These are phyloP conservation scores for Moricandia moricandioides DNA, from an alignment of 345 rosid species.

Conservation along the genomic window DNA sequence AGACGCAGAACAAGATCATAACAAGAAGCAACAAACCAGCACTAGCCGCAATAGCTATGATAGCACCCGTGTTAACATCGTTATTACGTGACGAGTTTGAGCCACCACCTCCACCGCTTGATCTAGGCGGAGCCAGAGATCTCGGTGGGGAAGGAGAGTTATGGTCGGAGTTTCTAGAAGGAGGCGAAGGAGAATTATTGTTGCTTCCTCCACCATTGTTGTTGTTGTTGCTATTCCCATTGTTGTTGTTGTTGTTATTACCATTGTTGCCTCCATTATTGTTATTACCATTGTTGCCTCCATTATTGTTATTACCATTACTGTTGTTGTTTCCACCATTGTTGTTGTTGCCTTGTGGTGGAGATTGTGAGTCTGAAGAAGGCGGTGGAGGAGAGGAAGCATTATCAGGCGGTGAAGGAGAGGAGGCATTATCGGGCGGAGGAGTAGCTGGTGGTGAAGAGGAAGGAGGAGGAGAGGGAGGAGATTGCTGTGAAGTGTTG, in stretches of 20 bases:
- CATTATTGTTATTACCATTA: neutral
- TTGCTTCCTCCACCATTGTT: constrained; percentile 30
- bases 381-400: constrained; percentile 39
- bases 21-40: constrained; percentile 45
- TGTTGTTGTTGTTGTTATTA: constrained; percentile 13
- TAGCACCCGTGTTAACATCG: constrained; percentile 8
- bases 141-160: constrained; percentile 22
- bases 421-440: constrained; percentile 3
- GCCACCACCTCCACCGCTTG: constrained; percentile 32
- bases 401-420: constrained; percentile 1
- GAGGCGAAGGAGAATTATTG: constrained; percentile 30
- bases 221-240: neutral
- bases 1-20: constrained; percentile 38
- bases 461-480: constrained; percentile 24
- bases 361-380: constrained; percentile 27
- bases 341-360: constrained; percentile 28
- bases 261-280: neutral
- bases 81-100: constrained; percentile 15
- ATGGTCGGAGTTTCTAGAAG: constrained; percentile 19
- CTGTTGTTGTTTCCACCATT: too few relatives aligned
- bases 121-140: constrained; percentile 34
- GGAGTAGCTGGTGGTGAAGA: constrained; percentile 42
- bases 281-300: neutral
- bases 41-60: constrained; percentile 45
- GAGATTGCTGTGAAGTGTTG: constrained; percentile 25